Conservation (phyloP, 2,329 filamentous ascomycete genomes). For the Aotearoamyces nothofagi region DNA sequence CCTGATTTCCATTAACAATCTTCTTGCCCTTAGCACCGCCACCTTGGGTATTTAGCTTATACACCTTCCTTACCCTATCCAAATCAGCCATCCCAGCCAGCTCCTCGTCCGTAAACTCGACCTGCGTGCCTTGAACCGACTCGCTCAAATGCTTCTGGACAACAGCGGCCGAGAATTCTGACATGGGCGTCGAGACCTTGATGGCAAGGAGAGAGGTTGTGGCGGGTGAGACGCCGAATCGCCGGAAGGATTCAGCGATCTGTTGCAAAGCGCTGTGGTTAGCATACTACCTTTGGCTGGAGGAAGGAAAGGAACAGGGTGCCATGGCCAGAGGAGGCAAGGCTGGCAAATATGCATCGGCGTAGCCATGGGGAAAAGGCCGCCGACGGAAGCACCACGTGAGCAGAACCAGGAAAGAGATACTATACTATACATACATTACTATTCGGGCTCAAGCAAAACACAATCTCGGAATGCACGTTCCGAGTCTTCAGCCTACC, state of each 20-base stretch:
- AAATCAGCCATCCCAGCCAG: constrained; percentile 46
- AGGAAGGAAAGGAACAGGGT: constrained; percentile 6
- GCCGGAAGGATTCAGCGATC: constrained; percentile 86
- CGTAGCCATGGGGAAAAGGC: too few species aligned
- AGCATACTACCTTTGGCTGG: too few species aligned
- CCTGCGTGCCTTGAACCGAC: constrained; percentile 44
- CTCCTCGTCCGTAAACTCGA: constrained; percentile 46
- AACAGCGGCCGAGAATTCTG: constrained; percentile 29
- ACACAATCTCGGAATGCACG: constrained; percentile 40
- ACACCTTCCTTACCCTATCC: constrained; percentile 63
- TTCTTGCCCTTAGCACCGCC: constrained; percentile 26
- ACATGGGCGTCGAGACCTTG: constrained; percentile 50
- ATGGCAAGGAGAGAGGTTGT: constrained; percentile 64
- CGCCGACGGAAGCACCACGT: too few species aligned
- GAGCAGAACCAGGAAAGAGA: too few species aligned
- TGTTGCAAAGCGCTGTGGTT: constrained; percentile 26
- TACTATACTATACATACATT: constrained; percentile 29
- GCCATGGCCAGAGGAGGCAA: too few species aligned
- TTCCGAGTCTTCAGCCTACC: constrained; percentile 30
- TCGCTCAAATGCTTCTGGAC: constrained; percentile 42
- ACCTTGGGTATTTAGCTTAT: constrained; percentile 58
- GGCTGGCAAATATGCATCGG: too few species aligned
- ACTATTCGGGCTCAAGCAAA: constrained; percentile 36
- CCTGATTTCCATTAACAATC: constrained; percentile 7
- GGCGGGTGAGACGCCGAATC: constrained; percentile 62